A percentile compares a stretch with the other conserved stretches of the same genome.
These are phyloP conservation scores for Helianthus tuberosus DNA, from an alignment of 129 eudicot genomes.

Conservation along the genomic window DNA sequence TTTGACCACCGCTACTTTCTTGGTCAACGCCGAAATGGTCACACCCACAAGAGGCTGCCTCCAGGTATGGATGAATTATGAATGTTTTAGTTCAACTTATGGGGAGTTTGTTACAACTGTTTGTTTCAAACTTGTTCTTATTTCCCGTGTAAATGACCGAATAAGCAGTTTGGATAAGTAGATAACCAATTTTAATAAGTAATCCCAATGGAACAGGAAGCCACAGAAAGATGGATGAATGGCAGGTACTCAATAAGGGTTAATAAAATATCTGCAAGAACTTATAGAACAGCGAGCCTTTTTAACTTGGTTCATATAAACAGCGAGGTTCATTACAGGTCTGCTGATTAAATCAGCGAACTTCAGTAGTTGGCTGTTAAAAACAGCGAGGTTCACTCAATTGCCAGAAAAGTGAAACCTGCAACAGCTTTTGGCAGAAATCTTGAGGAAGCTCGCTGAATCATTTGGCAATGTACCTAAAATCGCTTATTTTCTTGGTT, in stretches of 20 bases:
- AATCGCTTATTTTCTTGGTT: too few relatives aligned
- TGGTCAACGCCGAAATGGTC: constrained; percentile 46
- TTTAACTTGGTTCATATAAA: too few relatives aligned
- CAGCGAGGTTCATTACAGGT: too few relatives aligned
- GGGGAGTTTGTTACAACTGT: neutral
- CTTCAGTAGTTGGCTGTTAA: too few relatives aligned
- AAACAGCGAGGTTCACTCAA: too few relatives aligned
- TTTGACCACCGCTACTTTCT: constrained; percentile 67
- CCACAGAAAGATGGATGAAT: neutral
- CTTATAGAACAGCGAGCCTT: neutral
- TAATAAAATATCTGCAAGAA: constrained; percentile 4
- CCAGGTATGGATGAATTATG: constrained; percentile 61
- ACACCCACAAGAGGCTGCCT: constrained; percentile 55
- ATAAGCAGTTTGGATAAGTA: neutral
- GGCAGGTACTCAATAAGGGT: neutral
- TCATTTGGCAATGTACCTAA: too few relatives aligned
- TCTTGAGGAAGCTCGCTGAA: too few relatives aligned
- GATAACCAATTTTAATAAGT: neutral
- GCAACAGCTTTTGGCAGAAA: too few relatives aligned
- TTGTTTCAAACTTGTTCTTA: neutral
- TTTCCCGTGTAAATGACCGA: neutral
- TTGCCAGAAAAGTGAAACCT: too few relatives aligned
- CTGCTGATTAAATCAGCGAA: too few relatives aligned
- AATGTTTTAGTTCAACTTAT: neutral
- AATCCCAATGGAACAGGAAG: neutral